Base-by-base conservation (phyloP, 495 filamentous ascomycete species). In the Aspergillus taichungensis region DNA sequence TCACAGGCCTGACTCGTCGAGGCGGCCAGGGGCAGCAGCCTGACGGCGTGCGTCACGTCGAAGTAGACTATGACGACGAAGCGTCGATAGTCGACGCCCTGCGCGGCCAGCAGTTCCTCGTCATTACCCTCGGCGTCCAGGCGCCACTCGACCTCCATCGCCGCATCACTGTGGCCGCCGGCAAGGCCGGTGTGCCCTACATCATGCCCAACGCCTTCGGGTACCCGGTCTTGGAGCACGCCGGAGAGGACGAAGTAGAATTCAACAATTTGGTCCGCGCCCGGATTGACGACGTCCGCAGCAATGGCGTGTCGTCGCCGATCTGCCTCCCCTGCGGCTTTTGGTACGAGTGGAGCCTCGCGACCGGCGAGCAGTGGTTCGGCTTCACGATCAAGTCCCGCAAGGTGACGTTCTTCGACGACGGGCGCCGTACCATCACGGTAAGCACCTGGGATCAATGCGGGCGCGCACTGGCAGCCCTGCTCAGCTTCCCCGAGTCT, bases 141-240 rank as follows among this genome's bases (percentile, higher is more conserved):
- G 69, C 69, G 0, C 61, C 73, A 0, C 52, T 49, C 5, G 66
- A 69, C 1, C 64, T 59, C 1, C 70, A 80, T 11, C 40, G 41
- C 28, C 63, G 68, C 37, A 65, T 86, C 42, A 58, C 83, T 48
- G 51, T 69, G 3, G 82, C 82, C 0, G 84, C 84, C 1, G 77
- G 67, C 5, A 64, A 73, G 34, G 82, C 84, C 1, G 73, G 72
- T 5, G 76, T 87, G 0, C 60, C 56, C 0, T 84, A 76, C 62
- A 56, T 87, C 40, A 53, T 85, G 30, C 82, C 84, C 12, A 84
- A 83, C 57, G 69, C 68, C 37, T 84, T 60, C 48, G 72, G 72
- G 14, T 37, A 42, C 13, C 73, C 79, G 43, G 43, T 46, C 4
- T 35, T 37, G 34, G 6, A 12, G 41, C 7, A 34, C 14, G 35